Evolutionary conservation across 2,329 filamentous ascomycete genomes (phyloP).

Genomic region (Amphichorda felina): DNA sequence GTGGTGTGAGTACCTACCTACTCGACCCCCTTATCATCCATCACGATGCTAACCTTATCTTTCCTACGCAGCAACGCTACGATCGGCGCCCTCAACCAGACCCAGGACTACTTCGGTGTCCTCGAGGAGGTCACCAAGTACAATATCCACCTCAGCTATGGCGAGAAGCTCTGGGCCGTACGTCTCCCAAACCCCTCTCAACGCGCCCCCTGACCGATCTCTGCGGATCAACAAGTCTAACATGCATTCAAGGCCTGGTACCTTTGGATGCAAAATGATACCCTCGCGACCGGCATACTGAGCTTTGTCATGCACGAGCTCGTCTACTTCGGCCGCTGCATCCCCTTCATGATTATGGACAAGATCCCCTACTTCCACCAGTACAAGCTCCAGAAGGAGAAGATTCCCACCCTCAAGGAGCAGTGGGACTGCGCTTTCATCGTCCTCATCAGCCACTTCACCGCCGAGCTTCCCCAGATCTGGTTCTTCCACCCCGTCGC

Average conservation of each 20-base stretch:
- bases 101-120: constrained; percentile 41
- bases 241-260: constrained; percentile 60
- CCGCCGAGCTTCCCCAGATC: constrained; percentile 95
- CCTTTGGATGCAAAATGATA: constrained; percentile 95
- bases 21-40: background rate
- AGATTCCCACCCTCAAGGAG: constrained; percentile 84
- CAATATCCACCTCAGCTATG: constrained; percentile 78
- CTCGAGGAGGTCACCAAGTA: constrained; percentile 54
- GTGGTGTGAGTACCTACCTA: constrained; percentile 13
- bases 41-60: constrained; percentile 3
- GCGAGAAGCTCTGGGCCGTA: constrained; percentile 82
- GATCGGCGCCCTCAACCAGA: constrained; percentile 31
- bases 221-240: constrained; percentile 2
- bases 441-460: constrained; percentile 91
- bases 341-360: constrained; percentile 93
- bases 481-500: constrained; percentile 98
- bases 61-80: constrained; percentile 36
- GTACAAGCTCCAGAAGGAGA: constrained; percentile 87
- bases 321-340: constrained; percentile 83
- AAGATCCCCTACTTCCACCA: constrained; percentile 75
- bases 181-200: constrained; percentile 22
- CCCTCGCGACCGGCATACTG: constrained; percentile 92
- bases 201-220: background rate
- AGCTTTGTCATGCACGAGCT: constrained; percentile 91
- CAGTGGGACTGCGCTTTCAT: constrained; percentile 91